phyloP scores from a whole-genome alignment of 768 basidiomycete genomes.

The Pisolithus microcarpus region DNA sequence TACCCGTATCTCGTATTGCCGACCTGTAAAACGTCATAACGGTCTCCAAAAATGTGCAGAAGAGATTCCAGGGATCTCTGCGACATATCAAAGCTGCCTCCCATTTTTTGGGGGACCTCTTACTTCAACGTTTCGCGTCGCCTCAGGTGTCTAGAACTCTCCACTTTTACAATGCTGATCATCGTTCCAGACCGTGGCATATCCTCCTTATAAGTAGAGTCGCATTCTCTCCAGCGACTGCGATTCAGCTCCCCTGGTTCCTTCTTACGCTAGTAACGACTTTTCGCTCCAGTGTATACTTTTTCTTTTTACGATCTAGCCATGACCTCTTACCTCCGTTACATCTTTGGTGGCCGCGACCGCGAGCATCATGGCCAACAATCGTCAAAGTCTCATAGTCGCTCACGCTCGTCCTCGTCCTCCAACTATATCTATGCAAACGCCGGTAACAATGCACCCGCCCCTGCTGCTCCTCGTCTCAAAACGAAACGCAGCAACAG shows the following conservation, averaged over 20 bases:
- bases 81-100: slow-evolving; percentile 12
- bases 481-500: slow-evolving; percentile 36
- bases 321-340: slow-evolving; percentile 49
- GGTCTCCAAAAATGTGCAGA: slow-evolving; percentile 6
- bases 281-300: background rate
- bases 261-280: slow-evolving; percentile 12
- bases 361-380: slow-evolving; percentile 20
- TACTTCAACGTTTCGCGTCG: slow-evolving; percentile 26
- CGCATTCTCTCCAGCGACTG: background rate
- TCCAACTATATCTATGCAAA: slow-evolving; percentile 37
- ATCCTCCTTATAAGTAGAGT: slow-evolving; percentile 17
- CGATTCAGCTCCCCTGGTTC: slow-evolving; percentile 10
- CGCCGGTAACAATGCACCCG: slow-evolving; percentile 25
- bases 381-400: slow-evolving; percentile 36
- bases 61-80: slow-evolving; percentile 7
- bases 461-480: slow-evolving; percentile 30
- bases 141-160: slow-evolving; percentile 16
- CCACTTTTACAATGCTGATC: background rate
- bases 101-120: slow-evolving; percentile 25
- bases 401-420: slow-evolving; percentile 34
- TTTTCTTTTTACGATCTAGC: slow-evolving; percentile 12
- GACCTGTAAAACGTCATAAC: slow-evolving; percentile 29
- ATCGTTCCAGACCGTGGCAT: slow-evolving; percentile 14
- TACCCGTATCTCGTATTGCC: slow-evolving; percentile 16
- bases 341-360: slow-evolving; percentile 33